Evolutionary conservation across 352 stramenopile species (phyloP).

Genomic region (Phytophthora litchii): DNA sequence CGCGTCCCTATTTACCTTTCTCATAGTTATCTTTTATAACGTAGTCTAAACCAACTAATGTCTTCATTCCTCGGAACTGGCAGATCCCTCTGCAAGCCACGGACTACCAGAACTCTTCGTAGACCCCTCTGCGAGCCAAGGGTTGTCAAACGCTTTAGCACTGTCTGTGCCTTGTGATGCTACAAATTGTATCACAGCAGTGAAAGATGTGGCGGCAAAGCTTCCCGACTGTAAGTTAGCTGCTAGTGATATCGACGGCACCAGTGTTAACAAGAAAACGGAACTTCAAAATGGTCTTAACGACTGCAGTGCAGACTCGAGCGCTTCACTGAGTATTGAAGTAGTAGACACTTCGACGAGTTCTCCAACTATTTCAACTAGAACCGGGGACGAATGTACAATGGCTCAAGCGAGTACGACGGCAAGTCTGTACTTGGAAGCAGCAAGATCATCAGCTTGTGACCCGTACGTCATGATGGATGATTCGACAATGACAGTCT

Average conservation of each 20-base stretch:
- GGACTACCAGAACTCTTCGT: too few species aligned
- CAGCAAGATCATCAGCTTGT: slow-evolving; percentile 8
- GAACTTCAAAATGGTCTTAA: slow-evolving; percentile 10
- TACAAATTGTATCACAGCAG: not conserved
- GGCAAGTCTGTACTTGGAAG: slow-evolving; percentile 11
- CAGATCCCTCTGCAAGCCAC: too few species aligned
- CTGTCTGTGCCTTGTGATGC: slow-evolving; percentile 16
- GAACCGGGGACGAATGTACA: slow-evolving; percentile 3
- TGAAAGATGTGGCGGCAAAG: slow-evolving; percentile 9
- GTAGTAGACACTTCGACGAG: slow-evolving; percentile 2
- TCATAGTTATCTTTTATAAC: too few species aligned
- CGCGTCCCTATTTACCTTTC: too few species aligned
- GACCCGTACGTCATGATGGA: slow-evolving; percentile 8
- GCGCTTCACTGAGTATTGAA: slow-evolving; percentile 3
- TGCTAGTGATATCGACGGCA: slow-evolving; percentile 15
- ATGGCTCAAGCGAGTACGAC: slow-evolving; percentile 10
- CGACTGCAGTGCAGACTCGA: slow-evolving; percentile 9
- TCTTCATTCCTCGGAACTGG: too few species aligned
- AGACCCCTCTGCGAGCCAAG: too few species aligned
- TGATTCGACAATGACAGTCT: slow-evolving; percentile 7
- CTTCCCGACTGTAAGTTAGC: slow-evolving; percentile 14
- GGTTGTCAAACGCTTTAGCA: too few species aligned
- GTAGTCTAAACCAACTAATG: too few species aligned
- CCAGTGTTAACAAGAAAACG: slow-evolving; percentile 15
- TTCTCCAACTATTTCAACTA: not conserved